Evolutionary conservation across 495 filamentous ascomycete genomes (phyloP), one percentile per base, ranked within the genome.

Genomic region (Xylaria nigripes): DNA sequence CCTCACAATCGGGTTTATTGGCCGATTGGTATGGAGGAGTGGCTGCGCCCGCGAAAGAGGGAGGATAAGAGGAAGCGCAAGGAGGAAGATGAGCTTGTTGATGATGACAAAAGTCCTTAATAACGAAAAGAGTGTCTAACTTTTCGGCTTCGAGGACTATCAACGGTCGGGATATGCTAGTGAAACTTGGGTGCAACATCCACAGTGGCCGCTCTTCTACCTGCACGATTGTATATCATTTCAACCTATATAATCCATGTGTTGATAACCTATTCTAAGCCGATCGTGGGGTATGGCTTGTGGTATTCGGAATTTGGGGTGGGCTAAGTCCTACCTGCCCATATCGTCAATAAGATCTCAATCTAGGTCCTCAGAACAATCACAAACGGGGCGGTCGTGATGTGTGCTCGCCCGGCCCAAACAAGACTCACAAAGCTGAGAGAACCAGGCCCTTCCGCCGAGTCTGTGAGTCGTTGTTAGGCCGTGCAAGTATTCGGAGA

Each of bases 1-100:
- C 81, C 84, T 2, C 77, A 93, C n/a, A 72, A 85, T 48, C 75
- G 90, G 36, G 93, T 96, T 1, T 96, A 96, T 65, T 96, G 93
- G 92, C 91, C 89, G 0, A 76, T 80, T 0, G 88, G 87, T 1
- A 87, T 86, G 77, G 93, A 96, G 65, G 86, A 92, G 48, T 96
- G 90, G 91, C 72, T 96, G 41, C 78, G 86, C 50, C 90, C 90
- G 0, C 76, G 71, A 56, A 95, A 93, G 70, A 79, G 83, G 52
- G 73, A 83, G 32, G 70, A 84, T 0, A 86, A 83, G 57, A 79
- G 81, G 50, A 90, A 82, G 56, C 53, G 51, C 22, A 69, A 56
- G 22, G 51, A 40, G 29, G 32, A 38, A 19, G 61, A 55, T 15
- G 64, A 57, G 22, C 42, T 54, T 24, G 51, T 52, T 1, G 55